Evolutionary conservation across 768 basidiomycete species (phyloP).

Genomic region (Ephemerocybe angulata): DNA sequence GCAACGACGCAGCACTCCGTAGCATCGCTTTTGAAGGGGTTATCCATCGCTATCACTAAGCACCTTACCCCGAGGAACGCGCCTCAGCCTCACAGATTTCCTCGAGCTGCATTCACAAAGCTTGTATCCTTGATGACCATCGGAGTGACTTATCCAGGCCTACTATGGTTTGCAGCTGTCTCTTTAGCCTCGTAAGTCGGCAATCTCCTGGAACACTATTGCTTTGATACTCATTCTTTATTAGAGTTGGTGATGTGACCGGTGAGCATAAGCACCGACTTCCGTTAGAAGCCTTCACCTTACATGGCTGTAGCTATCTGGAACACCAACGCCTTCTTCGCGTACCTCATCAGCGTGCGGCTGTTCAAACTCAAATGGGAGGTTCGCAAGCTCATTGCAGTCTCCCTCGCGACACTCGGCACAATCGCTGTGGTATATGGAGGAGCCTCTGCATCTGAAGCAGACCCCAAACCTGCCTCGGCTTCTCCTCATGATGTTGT

Average conservation of each 20-base stretch:
- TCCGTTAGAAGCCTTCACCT: conserved; percentile 10
- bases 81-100: conserved; percentile 34
- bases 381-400: conserved; percentile 60
- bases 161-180: conserved; percentile 77
- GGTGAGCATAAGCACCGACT: conserved; percentile 31
- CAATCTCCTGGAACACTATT: background rate
- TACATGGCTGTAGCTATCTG: conserved; percentile 51
- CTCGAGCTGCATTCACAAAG: conserved; percentile 31
- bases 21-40: conserved; percentile 45
- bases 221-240: conserved; percentile 9
- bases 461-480: conserved; percentile 11
- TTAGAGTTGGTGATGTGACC: conserved; percentile 79
- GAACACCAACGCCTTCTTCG: conserved; percentile 90
- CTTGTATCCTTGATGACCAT: conserved; percentile 44
- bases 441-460: conserved; percentile 36
- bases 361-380: conserved; percentile 65
- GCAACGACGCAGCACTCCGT: conserved; percentile 46
- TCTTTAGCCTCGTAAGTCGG: conserved; percentile 65
- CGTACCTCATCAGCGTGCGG: conserved; percentile 81
- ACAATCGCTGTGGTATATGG: conserved; percentile 83
- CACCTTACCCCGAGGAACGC: conserved; percentile 38
- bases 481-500: background rate
- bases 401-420: conserved; percentile 76
- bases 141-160: conserved; percentile 58
- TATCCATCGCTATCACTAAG: conserved; percentile 47